Evolutionary conservation across 495 filamentous ascomycete species (phyloP), one percentile per base, ranked within the genome.

Genomic region (Podospora pseudocomata): DNA sequence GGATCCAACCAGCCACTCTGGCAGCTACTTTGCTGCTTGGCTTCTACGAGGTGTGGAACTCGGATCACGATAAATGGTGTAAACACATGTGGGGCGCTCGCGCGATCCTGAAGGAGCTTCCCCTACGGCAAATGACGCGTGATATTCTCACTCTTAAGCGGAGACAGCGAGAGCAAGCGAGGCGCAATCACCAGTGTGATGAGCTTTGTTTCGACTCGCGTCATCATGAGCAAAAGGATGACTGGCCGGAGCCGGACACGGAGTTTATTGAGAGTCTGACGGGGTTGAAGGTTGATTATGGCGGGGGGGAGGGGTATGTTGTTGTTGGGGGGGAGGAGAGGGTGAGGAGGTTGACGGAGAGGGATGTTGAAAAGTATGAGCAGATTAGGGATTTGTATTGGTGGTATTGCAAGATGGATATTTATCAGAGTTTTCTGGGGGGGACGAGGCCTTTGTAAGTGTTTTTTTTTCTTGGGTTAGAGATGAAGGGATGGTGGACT

Each of bases 381-480:
- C 86, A 91, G 53, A 86, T 96, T 64, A 87, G 90, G 65, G 95
- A 99, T 78, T 81, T 99, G 32, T 96, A 91, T 80, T 99, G 95
- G 95, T 98, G 92, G 93, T 99, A 90, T 78, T 88, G 84, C 65
- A 96, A 97, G 79, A 94, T 97, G 78, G 95, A 99, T 78, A 86
- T 90, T 5, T 92, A 93, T 72, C 94, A 97, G 76, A 93, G 92
- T 74, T 85, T 97, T 67, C 80, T 99, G 49, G 94, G 95, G 72
- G 95, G 92, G 2, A 92, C 93, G 68, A 83, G 85, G 62, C 83
- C 94, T 34, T 88, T 96, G 94, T 97, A 80, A 85, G 93, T 85
- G 53, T 20, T 23, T 23, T 23, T 23, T 23, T 23, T 23, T 23
- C 20, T 23, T 1, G 20, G 20, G 20, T 23, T 23, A 23, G 20